phyloP scores from a whole-genome alignment of 2,329 filamentous ascomycete genomes.

The Ophiocordyceps polyrhachis-furcata region DNA sequence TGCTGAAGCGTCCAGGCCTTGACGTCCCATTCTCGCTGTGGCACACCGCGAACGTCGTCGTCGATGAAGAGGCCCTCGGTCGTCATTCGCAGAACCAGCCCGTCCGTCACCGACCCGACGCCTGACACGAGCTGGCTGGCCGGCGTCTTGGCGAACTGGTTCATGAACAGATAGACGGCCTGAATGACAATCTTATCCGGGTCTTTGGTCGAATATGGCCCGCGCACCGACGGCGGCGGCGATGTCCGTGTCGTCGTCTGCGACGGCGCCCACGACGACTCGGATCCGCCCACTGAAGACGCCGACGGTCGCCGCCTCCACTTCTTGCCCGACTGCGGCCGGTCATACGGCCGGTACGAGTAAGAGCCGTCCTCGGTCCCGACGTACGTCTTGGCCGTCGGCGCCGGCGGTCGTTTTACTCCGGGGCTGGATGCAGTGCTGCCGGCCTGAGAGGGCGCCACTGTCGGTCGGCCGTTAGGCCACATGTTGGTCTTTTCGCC shows the following conservation, averaged over 20 bases:
- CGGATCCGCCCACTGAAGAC: conserved; percentile 52
- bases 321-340: conserved; percentile 31
- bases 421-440: conserved; percentile 11
- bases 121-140: conserved; percentile 77
- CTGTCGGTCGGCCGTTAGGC: conserved; percentile 39
- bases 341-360: conserved; percentile 64
- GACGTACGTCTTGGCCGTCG: conserved; percentile 37
- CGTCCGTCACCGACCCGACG: conserved; percentile 74
- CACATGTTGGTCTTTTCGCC: conserved; percentile 55
- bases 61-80: conserved; percentile 95
- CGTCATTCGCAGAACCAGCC: conserved; percentile 76
- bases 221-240: conserved; percentile 59
- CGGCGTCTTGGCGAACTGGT: conserved; percentile 72
- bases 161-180: conserved; percentile 84
- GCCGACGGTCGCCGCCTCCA: conserved; percentile 39
- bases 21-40: conserved; percentile 96
- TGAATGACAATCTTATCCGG: conserved; percentile 93
- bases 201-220: conserved; percentile 71
- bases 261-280: conserved; percentile 72
- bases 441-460: conserved; percentile 11
- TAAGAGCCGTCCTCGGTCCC: conserved; percentile 47
- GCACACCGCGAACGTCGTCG: conserved; percentile 76
- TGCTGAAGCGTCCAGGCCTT: conserved; percentile 95
- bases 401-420: conserved; percentile 21
- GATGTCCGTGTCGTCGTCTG: conserved; percentile 70